Evolutionary conservation across 169 alveolate genomes (phyloP), one percentile per base, ranked within the genome.

Genomic region (Blepharisma undulans): DNA sequence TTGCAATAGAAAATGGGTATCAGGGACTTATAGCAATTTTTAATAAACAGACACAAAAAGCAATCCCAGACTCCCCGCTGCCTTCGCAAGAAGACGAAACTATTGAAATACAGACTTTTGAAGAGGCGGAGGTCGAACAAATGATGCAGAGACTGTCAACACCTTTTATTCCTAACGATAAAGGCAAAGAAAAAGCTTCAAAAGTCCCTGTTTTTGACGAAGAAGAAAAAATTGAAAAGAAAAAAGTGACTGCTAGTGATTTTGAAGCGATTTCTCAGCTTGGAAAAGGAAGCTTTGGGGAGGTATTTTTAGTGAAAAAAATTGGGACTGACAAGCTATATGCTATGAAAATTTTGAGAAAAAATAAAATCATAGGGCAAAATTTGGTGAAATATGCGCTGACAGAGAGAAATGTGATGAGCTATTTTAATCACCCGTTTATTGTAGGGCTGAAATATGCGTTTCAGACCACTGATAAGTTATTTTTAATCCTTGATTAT

Each of bases 211-310:
- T 48, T 48, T 48, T 48, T 48, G 66, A 48, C 14, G 66, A 48
- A 48, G 66, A 48, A 48, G 66, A 48, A 48, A 48, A 48, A 48
- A 2, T 5, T 48, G 66, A 48, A 48, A 48, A 48, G 66, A 74
- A 74, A 29, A 29, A 32, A 29, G 34, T 86, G 25, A 89, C 95
- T 14, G 93, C 94, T 6, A 90, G 92, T 21, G 86, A 87, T 82
- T 95, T 93, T 92, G 91, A 90, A 85, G 93, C 93, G 81, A 86
- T 93, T 22, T 91, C 91, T 4, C 77, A 81, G 78, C 80, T 97
- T 3, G 99, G 99, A 59, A 90, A 94, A 76, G 99, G 99, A 0
- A 90, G 97, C 29, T 97, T 97, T 90, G 98, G 98, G 2, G 97
- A 95, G 91, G 99, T 97, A 1, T 97, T 94, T 87, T 94, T 97